A percentile compares a stretch with the other conserved stretches of the same genome.
These are phyloP conservation scores for Silene vulgaris DNA, from an alignment of 179 eudicot genomes.

Conservation along the genomic window DNA sequence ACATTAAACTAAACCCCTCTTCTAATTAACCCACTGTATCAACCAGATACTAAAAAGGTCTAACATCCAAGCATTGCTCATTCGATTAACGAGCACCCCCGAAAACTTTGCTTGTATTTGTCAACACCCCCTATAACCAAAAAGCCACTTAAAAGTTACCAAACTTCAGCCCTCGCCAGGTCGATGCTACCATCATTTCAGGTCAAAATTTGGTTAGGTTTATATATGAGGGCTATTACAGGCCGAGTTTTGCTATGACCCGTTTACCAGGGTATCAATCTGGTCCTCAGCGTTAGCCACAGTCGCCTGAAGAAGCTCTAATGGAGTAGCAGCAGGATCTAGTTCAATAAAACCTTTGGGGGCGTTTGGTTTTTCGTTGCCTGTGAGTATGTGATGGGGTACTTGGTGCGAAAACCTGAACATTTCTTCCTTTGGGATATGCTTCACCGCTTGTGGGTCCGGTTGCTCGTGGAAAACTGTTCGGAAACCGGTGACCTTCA, in stretches of 20 bases:
- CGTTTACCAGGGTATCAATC: background rate
- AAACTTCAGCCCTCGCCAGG: background rate
- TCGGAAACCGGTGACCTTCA: slow-evolving; percentile 30
- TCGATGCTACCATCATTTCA: slow-evolving; percentile 16
- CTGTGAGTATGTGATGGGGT: slow-evolving; percentile 33
- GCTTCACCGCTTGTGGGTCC: slow-evolving; percentile 22
- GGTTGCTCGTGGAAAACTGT: slow-evolving; percentile 29
- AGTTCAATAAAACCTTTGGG: slow-evolving; percentile 34
- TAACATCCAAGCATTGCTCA: slow-evolving; percentile 12
- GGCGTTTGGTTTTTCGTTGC: slow-evolving; percentile 26
- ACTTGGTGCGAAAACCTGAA: slow-evolving; percentile 39
- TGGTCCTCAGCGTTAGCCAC: background rate
- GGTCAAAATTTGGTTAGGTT: slow-evolving; percentile 1
- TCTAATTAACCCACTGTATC: slow-evolving; percentile 22
- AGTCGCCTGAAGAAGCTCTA: slow-evolving; percentile 8
- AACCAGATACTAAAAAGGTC: background rate
- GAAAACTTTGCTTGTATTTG: slow-evolving; percentile 20
- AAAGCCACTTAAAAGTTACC: background rate
- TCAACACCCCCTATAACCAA: slow-evolving; percentile 16
- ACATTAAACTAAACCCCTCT: slow-evolving; percentile 8
- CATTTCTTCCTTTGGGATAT: slow-evolving; percentile 34
- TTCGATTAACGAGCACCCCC: slow-evolving; percentile 14
- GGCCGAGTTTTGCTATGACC: background rate
- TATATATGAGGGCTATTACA: background rate
- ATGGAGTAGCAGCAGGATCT: slow-evolving; percentile 26